phyloP scores from a whole-genome alignment of 2,329 filamentous ascomycete genomes.

The Madurella fahalii region DNA sequence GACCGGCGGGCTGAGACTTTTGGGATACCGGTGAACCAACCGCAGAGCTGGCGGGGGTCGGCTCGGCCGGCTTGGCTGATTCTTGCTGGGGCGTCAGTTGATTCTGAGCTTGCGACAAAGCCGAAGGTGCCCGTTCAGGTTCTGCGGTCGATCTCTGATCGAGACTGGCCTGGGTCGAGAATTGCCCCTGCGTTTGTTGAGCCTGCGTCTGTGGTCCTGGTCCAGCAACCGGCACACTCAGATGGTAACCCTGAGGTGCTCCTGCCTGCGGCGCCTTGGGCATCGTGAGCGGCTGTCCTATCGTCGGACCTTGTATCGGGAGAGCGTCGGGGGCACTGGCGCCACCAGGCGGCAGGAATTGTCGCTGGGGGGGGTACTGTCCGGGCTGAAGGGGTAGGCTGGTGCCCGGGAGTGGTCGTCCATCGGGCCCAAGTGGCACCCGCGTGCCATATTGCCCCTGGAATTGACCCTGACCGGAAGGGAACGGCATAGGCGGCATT shows the following conservation, averaged over 20 bases:
- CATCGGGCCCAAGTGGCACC: slow-evolving; percentile 21
- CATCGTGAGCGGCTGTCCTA: slow-evolving; percentile 5
- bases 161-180: slow-evolving; percentile 2
- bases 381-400: slow-evolving; percentile 17
- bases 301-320: slow-evolving; percentile 3
- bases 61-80: slow-evolving; percentile 4
- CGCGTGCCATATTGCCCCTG: slow-evolving; percentile 18
- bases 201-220: slow-evolving; percentile 6
- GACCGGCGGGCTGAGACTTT: slow-evolving; percentile 18
- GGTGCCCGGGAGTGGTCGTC: slow-evolving; percentile 14
- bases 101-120: slow-evolving; percentile 1
- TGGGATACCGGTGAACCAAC: slow-evolving; percentile 22
- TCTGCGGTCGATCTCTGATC: neutral
- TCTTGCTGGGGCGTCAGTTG: slow-evolving; percentile 11
- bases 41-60: slow-evolving; percentile 12
- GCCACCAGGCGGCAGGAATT: slow-evolving; percentile 7
- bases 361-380: slow-evolving; percentile 16
- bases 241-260: slow-evolving; percentile 4
- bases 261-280: slow-evolving; percentile 1
- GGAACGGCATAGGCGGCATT: slow-evolving; percentile 8
- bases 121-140: slow-evolving; percentile 7
- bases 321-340: slow-evolving; percentile 1
- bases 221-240: neutral
- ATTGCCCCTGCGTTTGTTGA: slow-evolving; percentile 7
- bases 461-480: slow-evolving; percentile 14